A percentile compares a stretch with the other conserved stretches of the same genome.
phyloP scores from a whole-genome alignment of 2,329 filamentous ascomycete genomes.

The Huntiella abstrusa region DNA sequence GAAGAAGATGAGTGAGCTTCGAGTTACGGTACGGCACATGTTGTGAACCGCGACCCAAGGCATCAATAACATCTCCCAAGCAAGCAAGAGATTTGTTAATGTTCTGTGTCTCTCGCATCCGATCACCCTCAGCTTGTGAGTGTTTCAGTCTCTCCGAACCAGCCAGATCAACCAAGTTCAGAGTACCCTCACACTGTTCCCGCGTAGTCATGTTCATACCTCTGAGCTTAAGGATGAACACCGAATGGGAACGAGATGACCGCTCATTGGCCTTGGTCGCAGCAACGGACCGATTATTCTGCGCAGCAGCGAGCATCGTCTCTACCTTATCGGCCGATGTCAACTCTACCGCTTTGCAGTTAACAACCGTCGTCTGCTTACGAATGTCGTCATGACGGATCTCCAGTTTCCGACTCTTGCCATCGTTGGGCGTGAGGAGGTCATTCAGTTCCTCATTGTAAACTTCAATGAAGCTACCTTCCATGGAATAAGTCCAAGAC shows the following conservation, averaged over 20 bases:
- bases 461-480: constrained; percentile 89
- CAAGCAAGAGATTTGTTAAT: constrained; percentile 93
- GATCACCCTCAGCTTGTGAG: constrained; percentile 67
- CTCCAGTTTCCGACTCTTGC: constrained; percentile 64
- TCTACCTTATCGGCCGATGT: constrained; percentile 68
- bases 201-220: constrained; percentile 56
- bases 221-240: constrained; percentile 73
- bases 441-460: constrained; percentile 98
- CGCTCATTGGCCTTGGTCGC: constrained; percentile 96
- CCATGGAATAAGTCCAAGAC: constrained; percentile 87
- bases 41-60: constrained; percentile 63
- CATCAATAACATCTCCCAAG: constrained; percentile 83
- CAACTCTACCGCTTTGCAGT: constrained; percentile 57
- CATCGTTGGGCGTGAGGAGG: constrained; percentile 40
- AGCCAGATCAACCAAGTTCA: constrained; percentile 90
- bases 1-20: constrained; percentile 86
- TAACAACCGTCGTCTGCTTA: constrained; percentile 65
- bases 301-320: constrained; percentile 59
- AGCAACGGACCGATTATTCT: constrained; percentile 75
- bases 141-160: constrained; percentile 83
- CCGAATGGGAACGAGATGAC: constrained; percentile 83
- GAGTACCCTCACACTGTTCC: constrained; percentile 74
- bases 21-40: constrained; percentile 93
- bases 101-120: constrained; percentile 84
- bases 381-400: constrained; percentile 71